phyloP scores from a whole-genome alignment of 371 early-diverging fungal species.

The Mucor mucedo region DNA sequence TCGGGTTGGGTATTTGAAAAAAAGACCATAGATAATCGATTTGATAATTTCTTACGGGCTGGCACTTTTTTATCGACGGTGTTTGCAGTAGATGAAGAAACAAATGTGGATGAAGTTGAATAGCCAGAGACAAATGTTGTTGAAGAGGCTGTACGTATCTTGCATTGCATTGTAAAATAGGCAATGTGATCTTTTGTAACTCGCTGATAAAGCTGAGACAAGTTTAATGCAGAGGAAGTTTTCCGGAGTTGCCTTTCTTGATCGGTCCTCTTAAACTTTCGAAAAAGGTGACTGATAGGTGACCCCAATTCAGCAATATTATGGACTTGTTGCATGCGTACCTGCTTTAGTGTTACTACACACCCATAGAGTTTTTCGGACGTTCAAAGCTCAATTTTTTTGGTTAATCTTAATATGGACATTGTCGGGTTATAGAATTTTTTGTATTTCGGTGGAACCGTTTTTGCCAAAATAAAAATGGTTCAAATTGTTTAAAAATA shows the following conservation, averaged over 20 bases:
- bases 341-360: constrained; percentile 35
- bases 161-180: constrained; percentile 46
- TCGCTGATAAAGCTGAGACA: constrained; percentile 38
- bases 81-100: constrained; percentile 4
- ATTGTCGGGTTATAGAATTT: too few relatives aligned
- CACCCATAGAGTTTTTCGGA: too few relatives aligned
- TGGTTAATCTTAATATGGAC: too few relatives aligned
- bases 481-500: too few relatives aligned
- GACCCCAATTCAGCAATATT: constrained; percentile 30
- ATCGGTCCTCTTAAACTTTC: constrained; percentile 31
- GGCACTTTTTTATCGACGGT: constrained; percentile 6
- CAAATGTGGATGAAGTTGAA: constrained; percentile 29
- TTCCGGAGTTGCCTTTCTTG: constrained; percentile 30
- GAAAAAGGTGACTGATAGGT: constrained; percentile 30
- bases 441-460: too few relatives aligned
- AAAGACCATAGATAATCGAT: constrained; percentile 22
- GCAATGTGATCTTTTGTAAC: constrained; percentile 47
- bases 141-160: constrained; percentile 20
- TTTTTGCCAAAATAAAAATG: too few relatives aligned
- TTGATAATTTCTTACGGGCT: constrained; percentile 5
- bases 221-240: constrained; percentile 37
- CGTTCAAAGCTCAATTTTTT: too few relatives aligned
- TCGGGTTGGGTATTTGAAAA: constrained; percentile 21
- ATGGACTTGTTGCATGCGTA: constrained; percentile 28
- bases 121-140: constrained; percentile 36